phyloP scores from a whole-genome alignment of 176 grass and related monocot species.

The barley (Hordeum vulgare) region DNA sequence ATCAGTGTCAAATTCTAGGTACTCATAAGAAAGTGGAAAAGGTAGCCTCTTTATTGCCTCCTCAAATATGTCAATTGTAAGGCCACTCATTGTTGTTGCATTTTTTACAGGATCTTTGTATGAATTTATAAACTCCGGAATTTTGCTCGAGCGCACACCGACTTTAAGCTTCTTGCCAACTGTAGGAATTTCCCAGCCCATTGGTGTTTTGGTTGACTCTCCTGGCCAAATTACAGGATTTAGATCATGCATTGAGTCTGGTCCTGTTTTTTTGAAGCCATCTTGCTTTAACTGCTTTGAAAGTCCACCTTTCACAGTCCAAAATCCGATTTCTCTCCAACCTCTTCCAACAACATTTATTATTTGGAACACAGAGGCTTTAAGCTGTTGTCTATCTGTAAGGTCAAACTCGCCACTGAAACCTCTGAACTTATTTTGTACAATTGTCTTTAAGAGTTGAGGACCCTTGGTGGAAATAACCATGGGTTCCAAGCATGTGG shows the following conservation, averaged over 20 bases:
- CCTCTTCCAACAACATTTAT: slow-evolving; percentile 42
- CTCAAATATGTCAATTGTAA: slow-evolving; percentile 32
- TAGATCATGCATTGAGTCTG: neutral
- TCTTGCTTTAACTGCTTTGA: neutral
- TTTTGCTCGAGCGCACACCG: slow-evolving; percentile 1
- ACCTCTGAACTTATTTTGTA: slow-evolving; percentile 21
- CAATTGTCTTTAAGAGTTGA: slow-evolving; percentile 19
- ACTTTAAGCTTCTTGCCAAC: slow-evolving; percentile 20
- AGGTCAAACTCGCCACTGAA: slow-evolving; percentile 35
- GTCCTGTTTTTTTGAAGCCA: neutral
- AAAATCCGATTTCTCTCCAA: slow-evolving; percentile 30
- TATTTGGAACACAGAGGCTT: slow-evolving; percentile 26
- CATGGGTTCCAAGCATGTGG: neutral
- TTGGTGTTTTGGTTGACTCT: slow-evolving; percentile 22
- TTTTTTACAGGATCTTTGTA: slow-evolving; percentile 6
- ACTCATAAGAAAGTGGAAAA: slow-evolving; percentile 22
- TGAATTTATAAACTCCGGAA: slow-evolving; percentile 14
- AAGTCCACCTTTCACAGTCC: slow-evolving; percentile 30
- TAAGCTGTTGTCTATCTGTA: slow-evolving; percentile 8
- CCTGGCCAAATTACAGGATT: slow-evolving; percentile 41
- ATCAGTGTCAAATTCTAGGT: slow-evolving; percentile 5
- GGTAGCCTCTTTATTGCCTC: slow-evolving; percentile 1
- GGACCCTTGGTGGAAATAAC: slow-evolving; percentile 12
- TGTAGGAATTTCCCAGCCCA: slow-evolving; percentile 30
- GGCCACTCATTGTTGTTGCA: slow-evolving; percentile 1